These are phyloP conservation scores for Paecilomyces formosus DNA, from an alignment of 2,329 filamentous ascomycete species.

Conservation along the genomic window DNA sequence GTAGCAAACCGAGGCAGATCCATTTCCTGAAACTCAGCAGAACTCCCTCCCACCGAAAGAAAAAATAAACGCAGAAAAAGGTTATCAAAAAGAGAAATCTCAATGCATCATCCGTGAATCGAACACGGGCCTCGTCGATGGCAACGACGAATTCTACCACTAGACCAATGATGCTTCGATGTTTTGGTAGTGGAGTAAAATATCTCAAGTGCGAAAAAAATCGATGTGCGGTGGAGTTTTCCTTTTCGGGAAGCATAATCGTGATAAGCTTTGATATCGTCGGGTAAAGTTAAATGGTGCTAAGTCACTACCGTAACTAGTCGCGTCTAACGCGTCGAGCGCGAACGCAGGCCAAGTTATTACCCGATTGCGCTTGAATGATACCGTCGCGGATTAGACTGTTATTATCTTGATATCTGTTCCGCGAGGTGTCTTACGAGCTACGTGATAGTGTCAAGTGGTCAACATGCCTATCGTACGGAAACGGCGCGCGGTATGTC, in stretches of 20 bases:
- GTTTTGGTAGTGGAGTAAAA: not conserved
- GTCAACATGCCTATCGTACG: conserved; percentile 7
- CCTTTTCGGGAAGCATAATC: not conserved
- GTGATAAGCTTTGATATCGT: not conserved
- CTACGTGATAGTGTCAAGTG: not conserved
- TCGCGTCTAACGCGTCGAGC: not conserved
- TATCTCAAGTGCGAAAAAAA: not conserved
- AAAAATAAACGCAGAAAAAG: not conserved
- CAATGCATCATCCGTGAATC: conserved; percentile 39
- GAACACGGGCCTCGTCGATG: conserved; percentile 41
- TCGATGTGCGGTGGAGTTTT: not conserved
- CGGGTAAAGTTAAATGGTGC: not conserved
- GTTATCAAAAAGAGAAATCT: not conserved
- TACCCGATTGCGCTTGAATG: not conserved
- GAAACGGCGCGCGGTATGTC: conserved; percentile 9
- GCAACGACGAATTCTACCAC: conserved; percentile 40
- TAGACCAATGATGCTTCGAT: conserved; percentile 35
- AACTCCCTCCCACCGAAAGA: too few relatives aligned
- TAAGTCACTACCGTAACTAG: not conserved
- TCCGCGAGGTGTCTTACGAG: too few relatives aligned
- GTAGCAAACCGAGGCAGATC: not conserved
- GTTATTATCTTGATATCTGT: not conserved
- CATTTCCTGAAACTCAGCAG: not conserved
- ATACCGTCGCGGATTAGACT: not conserved
- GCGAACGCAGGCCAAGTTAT: not conserved